These are phyloP conservation scores for Cladophialophora bantiana DNA, from an alignment of 2,329 filamentous ascomycete genomes.

Conservation along the genomic window DNA sequence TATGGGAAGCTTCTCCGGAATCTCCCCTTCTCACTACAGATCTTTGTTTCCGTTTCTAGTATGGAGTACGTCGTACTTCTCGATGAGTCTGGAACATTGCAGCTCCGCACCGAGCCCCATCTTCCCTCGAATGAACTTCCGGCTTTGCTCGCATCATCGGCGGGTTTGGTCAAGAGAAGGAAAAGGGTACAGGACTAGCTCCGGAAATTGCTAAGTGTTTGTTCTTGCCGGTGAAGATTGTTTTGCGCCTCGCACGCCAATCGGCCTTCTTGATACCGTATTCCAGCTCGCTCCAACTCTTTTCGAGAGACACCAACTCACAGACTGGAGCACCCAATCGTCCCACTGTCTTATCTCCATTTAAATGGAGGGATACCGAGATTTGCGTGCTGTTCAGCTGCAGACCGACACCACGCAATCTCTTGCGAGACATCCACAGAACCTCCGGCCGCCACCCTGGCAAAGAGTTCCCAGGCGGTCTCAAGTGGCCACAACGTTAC, in stretches of 20 bases:
- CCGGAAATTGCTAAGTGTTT: neutral
- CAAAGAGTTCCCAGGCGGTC: slow-evolving; percentile 31
- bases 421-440: slow-evolving; percentile 29
- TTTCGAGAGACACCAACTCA: neutral
- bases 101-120: neutral
- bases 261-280: too few relatives aligned
- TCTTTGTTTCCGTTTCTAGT: too few relatives aligned
- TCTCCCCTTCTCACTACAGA: neutral
- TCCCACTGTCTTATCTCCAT: slow-evolving; percentile 24
- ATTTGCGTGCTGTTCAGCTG: slow-evolving; percentile 25
- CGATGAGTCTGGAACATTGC: neutral
- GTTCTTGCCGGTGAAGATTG: too few relatives aligned
- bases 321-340: neutral
- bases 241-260: too few relatives aligned
- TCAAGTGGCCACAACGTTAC: slow-evolving; percentile 34
- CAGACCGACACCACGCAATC: slow-evolving; percentile 29
- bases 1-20: neutral
- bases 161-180: neutral
- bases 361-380: slow-evolving; percentile 30
- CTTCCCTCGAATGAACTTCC: neutral
- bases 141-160: neutral
- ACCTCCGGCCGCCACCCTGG: slow-evolving; percentile 12
- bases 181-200: neutral
- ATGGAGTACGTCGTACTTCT: neutral
- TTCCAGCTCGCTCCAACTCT: too few relatives aligned